phyloP scores from a whole-genome alignment of 2,329 filamentous ascomycete species.

The Alternaria dauci region DNA sequence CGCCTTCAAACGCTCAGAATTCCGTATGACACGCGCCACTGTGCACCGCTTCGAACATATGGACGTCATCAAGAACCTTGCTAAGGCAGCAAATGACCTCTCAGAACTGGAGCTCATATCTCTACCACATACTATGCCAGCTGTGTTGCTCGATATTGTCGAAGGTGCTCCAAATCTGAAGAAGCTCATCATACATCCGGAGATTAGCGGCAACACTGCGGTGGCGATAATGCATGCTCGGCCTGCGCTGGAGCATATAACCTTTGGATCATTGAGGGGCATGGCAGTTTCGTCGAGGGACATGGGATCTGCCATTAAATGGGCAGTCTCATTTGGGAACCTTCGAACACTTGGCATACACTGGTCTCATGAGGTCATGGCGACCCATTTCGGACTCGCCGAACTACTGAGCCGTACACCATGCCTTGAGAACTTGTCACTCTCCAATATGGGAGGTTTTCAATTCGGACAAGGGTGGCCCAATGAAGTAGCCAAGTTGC shows the following conservation, averaged over 20 bases:
- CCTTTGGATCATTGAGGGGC: constrained; percentile 23
- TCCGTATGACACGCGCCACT: constrained; percentile 45
- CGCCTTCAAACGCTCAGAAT: constrained; percentile 53
- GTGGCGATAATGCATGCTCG: constrained; percentile 40
- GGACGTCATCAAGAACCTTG: constrained; percentile 53
- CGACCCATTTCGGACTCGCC: background rate
- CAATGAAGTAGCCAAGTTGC: background rate
- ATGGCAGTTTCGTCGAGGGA: constrained; percentile 1
- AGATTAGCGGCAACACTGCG: constrained; percentile 37
- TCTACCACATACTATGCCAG: constrained; percentile 31
- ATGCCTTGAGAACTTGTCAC: constrained; percentile 20
- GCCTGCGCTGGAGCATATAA: constrained; percentile 35
- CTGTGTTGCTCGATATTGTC: constrained; percentile 43
- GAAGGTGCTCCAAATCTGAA: constrained; percentile 36
- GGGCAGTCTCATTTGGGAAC: constrained; percentile 36
- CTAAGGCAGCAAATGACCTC: constrained; percentile 48
- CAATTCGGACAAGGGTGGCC: constrained; percentile 7
- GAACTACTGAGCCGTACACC: constrained; percentile 24
- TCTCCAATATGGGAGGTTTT: constrained; percentile 15
- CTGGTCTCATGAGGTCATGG: background rate
- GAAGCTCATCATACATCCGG: constrained; percentile 34
- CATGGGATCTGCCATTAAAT: constrained; percentile 15
- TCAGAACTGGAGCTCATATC: constrained; percentile 43
- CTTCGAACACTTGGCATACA: constrained; percentile 36
- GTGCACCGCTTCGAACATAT: constrained; percentile 51